Evolutionary conservation across 192 early-diverging fungal genomes (phyloP), one percentile per base, ranked within the genome.

Genomic region (Cetraspora pellucida): DNA sequence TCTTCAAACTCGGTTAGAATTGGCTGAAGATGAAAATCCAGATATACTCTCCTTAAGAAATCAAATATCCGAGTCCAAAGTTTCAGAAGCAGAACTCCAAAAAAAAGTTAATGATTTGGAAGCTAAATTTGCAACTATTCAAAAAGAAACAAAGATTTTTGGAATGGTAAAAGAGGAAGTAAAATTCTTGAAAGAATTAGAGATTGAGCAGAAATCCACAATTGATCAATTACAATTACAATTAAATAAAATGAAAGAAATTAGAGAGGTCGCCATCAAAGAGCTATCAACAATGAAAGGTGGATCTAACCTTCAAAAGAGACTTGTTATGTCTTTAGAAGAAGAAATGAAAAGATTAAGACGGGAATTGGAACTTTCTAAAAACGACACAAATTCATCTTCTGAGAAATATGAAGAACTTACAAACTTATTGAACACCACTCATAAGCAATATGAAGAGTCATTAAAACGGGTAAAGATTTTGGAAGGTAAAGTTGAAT

Each of bases 151-250:
- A 23, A 30, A 45, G 10, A 52, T 45, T 14, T 10, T 23, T n/a
- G 69, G 54, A 52, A 71, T n/a, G 19, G 19, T 54, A 54, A 54
- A 54, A n/a, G 50, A 54, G 0, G 50, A 54, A 13, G 13, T 54
- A 13, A n/a, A 54, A 54, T 54, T 54, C 0, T 54, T 71, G 17
- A 55, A 71, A 52, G 69, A 71, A 71, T 55, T 71, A 45, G 30
- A 71, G 7, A n/a, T n/a, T 71, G 19, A 44, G 2, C 31, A 21
- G 6, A 37, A 66, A 66, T 61, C 31, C 25, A 23, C n/a, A 47
- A 47, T 46, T 10, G 44, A 68, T 14, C 23, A 21, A 28, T 21
- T n/a, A 45, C 19, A 68, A 28, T 25, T 30, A 23, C 31, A 71
- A 45, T 17, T 43, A 17, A 25, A 43, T 17, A 37, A 66, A 43